Conservation (phyloP, 768 basidiomycete species). For the Guyanaporus albipodus region DNA sequence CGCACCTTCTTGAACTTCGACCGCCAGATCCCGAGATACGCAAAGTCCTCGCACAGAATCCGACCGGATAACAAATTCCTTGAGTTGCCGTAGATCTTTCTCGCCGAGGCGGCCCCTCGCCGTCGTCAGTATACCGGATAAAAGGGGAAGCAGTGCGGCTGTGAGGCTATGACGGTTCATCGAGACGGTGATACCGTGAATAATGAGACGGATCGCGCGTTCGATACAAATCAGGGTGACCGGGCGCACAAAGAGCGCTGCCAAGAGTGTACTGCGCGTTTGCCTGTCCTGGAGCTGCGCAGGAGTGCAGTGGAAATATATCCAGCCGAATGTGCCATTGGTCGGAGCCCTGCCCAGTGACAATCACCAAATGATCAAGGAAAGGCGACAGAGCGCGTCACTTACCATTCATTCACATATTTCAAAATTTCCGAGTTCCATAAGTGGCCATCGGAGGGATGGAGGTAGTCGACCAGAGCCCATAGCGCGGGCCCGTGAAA, state of each 20-base stretch:
- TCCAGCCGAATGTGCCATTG: slow-evolving; percentile 38
- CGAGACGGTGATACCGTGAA: slow-evolving; percentile 32
- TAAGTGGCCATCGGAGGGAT: slow-evolving; percentile 40
- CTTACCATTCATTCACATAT: slow-evolving; percentile 28
- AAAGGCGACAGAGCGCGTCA: not conserved
- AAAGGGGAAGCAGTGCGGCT: slow-evolving; percentile 34
- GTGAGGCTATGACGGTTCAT: slow-evolving; percentile 20
- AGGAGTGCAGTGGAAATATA: slow-evolving; percentile 38
- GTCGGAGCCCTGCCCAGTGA: slow-evolving; percentile 6
- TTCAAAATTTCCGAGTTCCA: slow-evolving; percentile 34
- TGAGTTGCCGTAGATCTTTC: slow-evolving; percentile 35
- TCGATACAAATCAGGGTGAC: slow-evolving; percentile 32
- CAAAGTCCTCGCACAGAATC: slow-evolving; percentile 35
- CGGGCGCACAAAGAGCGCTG: slow-evolving; percentile 26
- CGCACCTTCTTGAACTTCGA: slow-evolving; percentile 35
- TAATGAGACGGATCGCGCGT: slow-evolving; percentile 36
- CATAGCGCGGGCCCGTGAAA: slow-evolving; percentile 42
- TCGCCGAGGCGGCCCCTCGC: slow-evolving; percentile 27
- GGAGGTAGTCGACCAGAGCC: slow-evolving; percentile 41
- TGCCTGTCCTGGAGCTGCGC: slow-evolving; percentile 16
- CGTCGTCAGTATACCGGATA: slow-evolving; percentile 36
- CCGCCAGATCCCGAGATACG: slow-evolving; percentile 24
- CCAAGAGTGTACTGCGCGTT: slow-evolving; percentile 34
- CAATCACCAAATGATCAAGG: not conserved
- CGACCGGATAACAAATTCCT: slow-evolving; percentile 38